Evolutionary conservation across 371 early-diverging fungal genomes (phyloP).

Genomic region (Zopfochytrium polystomum): DNA sequence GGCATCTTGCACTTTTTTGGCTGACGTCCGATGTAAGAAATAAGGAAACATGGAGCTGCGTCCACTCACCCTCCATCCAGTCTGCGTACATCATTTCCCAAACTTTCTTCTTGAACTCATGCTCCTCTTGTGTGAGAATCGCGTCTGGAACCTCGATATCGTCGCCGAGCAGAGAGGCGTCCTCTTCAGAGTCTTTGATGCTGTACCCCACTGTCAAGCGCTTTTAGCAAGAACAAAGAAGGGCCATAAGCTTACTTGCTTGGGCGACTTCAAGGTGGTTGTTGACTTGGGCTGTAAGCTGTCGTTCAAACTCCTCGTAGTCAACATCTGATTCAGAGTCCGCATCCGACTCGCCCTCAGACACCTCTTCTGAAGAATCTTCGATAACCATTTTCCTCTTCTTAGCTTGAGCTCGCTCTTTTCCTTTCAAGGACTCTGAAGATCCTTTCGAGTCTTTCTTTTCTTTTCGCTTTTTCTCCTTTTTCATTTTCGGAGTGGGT

Average conservation of each 20-base stretch:
- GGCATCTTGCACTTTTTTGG: background rate
- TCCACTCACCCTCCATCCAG: conserved; percentile 62
- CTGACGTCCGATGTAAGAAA: background rate
- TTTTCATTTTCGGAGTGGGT: conserved; percentile 14
- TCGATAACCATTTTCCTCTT: conserved; percentile 8
- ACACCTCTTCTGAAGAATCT: too few relatives aligned
- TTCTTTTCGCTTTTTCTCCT: conserved; percentile 30
- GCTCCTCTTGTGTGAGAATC: conserved; percentile 68
- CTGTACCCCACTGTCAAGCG: background rate
- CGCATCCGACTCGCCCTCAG: too few relatives aligned
- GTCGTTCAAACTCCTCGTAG: conserved; percentile 33
- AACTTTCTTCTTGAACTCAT: conserved; percentile 68
- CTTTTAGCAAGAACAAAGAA: background rate
- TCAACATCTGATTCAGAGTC: conserved; percentile 8
- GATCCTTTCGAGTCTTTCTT: conserved; percentile 26
- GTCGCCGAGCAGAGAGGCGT: conserved; percentile 39
- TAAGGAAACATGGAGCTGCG: background rate
- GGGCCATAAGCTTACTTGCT: background rate
- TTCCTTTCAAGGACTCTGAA: conserved; percentile 1
- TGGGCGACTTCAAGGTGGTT: conserved; percentile 32
- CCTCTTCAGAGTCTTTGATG: conserved; percentile 16
- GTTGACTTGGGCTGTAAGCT: conserved; percentile 47
- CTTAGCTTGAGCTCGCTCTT: conserved; percentile 6
- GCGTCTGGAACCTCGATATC: conserved; percentile 37
- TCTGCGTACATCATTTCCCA: conserved; percentile 88